phyloP scores from a whole-genome alignment of 2,329 filamentous ascomycete genomes.

The Xylariaceae sp. region DNA sequence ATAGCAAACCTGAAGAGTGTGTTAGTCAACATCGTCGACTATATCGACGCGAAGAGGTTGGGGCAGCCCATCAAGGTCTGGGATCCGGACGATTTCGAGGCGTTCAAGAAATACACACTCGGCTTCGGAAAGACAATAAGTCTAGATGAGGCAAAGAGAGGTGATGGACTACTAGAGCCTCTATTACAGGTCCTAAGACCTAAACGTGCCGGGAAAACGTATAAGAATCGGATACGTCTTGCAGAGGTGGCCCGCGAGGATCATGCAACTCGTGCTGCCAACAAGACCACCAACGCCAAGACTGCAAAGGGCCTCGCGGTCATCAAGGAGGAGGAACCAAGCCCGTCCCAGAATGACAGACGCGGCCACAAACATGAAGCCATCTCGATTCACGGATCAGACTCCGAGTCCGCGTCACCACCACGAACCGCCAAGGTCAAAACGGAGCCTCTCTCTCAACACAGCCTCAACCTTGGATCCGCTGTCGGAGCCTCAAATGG shows the following conservation, averaged over 20 bases:
- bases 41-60: conserved; percentile 22
- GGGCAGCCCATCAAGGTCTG: conserved; percentile 23
- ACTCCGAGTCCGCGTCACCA: conserved; percentile 10
- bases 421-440: neutral
- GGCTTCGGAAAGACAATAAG: conserved; percentile 18
- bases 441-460: neutral
- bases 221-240: neutral
- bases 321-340: conserved; percentile 9
- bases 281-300: neutral
- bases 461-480: conserved; percentile 2
- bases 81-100: conserved; percentile 17
- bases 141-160: conserved; percentile 6
- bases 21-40: conserved; percentile 30
- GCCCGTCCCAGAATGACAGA: neutral
- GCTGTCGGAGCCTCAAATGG: neutral
- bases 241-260: conserved; percentile 2
- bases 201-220: neutral
- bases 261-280: neutral
- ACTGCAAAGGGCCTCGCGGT: neutral
- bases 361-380: conserved; percentile 1
- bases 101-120: conserved; percentile 22
- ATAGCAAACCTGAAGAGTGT: conserved; percentile 19
- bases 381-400: conserved; percentile 12
- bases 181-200: conserved; percentile 17
- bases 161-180: conserved; percentile 21